A percentile compares a stretch with the other conserved stretches of the same genome.
These are phyloP conservation scores for Paraleonurus japonicus DNA, from an alignment of 257 asterid genomes.

Conservation along the genomic window DNA sequence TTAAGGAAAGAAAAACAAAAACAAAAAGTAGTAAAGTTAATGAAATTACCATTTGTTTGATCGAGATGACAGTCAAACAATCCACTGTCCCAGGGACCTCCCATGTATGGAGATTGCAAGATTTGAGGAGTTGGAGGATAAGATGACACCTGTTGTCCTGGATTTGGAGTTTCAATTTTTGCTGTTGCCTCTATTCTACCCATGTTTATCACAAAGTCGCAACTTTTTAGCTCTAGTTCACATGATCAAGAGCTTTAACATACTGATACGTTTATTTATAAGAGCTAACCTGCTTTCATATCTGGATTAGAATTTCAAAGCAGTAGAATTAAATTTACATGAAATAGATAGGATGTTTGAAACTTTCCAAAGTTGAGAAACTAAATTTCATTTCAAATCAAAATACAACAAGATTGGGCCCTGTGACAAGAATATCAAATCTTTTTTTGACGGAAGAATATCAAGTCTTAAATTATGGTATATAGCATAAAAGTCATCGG, in stretches of 20 bases:
- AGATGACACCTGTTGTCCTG: constrained; percentile 6
- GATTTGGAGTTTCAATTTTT: neutral
- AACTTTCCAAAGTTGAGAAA: neutral
- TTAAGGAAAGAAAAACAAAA: neutral
- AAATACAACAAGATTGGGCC: neutral
- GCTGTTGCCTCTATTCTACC: neutral
- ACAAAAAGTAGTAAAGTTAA: neutral
- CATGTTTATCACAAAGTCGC: neutral
- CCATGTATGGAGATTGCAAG: constrained; percentile 14
- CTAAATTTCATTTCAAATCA: neutral
- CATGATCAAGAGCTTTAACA: constrained; percentile 10
- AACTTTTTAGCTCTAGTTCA: neutral
- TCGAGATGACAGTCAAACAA: constrained; percentile 26
- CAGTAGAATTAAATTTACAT: neutral
- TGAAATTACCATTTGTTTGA: constrained; percentile 25
- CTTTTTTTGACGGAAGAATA: neutral
- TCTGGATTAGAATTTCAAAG: neutral
- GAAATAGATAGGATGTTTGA: neutral
- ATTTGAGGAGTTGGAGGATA: constrained; percentile 6
- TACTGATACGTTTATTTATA: constrained; percentile 9
- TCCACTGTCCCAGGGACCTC: constrained; percentile 21
- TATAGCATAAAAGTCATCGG: neutral
- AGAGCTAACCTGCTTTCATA: neutral
- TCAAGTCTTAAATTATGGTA: neutral
- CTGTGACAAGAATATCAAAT: neutral